Base-by-base conservation (phyloP, 2,329 filamentous ascomycete genomes). In the Teratosphaeria nubilosa region DNA sequence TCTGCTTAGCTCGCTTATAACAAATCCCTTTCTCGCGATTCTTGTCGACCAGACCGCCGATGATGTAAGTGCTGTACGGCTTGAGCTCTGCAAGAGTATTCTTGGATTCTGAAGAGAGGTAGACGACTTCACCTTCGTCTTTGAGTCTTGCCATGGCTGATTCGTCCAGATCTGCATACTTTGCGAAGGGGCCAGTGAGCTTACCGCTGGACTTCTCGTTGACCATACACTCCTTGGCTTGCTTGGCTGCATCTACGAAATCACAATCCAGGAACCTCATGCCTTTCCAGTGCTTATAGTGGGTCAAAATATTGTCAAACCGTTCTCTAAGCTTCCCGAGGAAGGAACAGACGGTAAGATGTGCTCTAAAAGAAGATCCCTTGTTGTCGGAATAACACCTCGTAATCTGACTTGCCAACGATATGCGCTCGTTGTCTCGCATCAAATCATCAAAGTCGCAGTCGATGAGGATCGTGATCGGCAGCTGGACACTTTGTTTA, bases 11-110 rank as follows among this genome's bases (percentile, higher is more conserved):
- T 16, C 87, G 81, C 66, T 86, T 87, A 78, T 96, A 91, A 74
- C 94, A 99, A 41, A 99, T 80, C 0, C 90, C 91, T 77, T 99
- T 99, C 74, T 99, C 87, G 51, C 94, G 83, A 74, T 99, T 99
- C 75, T 91, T 91, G 76, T 99, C 94, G 27, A 99, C 94, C 37
- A 99, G 79, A 0, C 92, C 94, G 37, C 94, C 94, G 58, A 99
- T 87, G 62, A 99, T 87, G 73, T 99, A 99, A 59, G 85, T 92
- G 60, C 87, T 91, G 74, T 94, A 87, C 0, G 91, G 90, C 71
- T 91, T 90, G 51, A 99, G 81, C 51, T 88, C 82, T 5, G 87
- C 86, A 31, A 99, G 80, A 0, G 88, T 92, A 64, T 95, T 81
- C 0, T 88, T 85, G n/a, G 90, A 95, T 73, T 99, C 94, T 16